Conservation (phyloP, 805 yeast genomes). For the Wickerhamiella shivajii region DNA sequence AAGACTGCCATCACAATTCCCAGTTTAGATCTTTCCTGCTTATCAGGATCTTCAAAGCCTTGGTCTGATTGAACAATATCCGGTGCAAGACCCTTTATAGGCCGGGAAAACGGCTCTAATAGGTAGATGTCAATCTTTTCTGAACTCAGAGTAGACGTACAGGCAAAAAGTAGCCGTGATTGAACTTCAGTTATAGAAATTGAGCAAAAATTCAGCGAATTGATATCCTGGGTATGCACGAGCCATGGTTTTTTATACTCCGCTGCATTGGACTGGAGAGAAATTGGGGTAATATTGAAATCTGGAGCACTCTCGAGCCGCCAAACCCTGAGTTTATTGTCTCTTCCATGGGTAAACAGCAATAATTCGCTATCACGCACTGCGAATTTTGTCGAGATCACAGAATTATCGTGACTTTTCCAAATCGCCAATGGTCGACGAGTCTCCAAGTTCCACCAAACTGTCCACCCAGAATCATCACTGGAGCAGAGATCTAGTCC, state of each 20-base stretch:
- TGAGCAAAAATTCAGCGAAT: slow-evolving; percentile 58
- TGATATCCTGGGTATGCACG: slow-evolving; percentile 46
- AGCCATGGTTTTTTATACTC: slow-evolving; percentile 22
- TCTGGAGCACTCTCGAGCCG: slow-evolving; percentile 22
- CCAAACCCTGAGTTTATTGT: slow-evolving; percentile 31
- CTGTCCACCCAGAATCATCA: slow-evolving; percentile 48
- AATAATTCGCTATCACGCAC: slow-evolving; percentile 16
- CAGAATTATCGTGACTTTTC: slow-evolving; percentile 41
- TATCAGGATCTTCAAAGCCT: slow-evolving; percentile 13
- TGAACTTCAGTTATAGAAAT: slow-evolving; percentile 30
- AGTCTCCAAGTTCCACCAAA: slow-evolving; percentile 49
- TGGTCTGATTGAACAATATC: slow-evolving; percentile 4
- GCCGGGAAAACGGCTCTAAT: slow-evolving; percentile 20
- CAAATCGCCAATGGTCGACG: slow-evolving; percentile 44
- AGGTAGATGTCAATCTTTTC: slow-evolving; percentile 49
- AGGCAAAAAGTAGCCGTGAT: slow-evolving; percentile 29
- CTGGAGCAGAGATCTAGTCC: slow-evolving; percentile 34
- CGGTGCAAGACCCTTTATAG: slow-evolving; percentile 12
- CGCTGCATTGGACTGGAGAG: slow-evolving; percentile 13
- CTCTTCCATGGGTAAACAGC: slow-evolving; percentile 53
- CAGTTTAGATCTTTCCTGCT: slow-evolving; percentile 10
- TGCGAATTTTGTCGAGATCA: slow-evolving; percentile 36
- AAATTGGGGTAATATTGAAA: slow-evolving; percentile 29
- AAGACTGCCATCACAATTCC: slow-evolving; percentile 60
- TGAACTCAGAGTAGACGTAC: slow-evolving; percentile 54